Evolutionary conservation across 2,329 filamentous ascomycete genomes (phyloP), one percentile per base, ranked within the genome.

Genomic region (Conoideocrella luteorostrata): DNA sequence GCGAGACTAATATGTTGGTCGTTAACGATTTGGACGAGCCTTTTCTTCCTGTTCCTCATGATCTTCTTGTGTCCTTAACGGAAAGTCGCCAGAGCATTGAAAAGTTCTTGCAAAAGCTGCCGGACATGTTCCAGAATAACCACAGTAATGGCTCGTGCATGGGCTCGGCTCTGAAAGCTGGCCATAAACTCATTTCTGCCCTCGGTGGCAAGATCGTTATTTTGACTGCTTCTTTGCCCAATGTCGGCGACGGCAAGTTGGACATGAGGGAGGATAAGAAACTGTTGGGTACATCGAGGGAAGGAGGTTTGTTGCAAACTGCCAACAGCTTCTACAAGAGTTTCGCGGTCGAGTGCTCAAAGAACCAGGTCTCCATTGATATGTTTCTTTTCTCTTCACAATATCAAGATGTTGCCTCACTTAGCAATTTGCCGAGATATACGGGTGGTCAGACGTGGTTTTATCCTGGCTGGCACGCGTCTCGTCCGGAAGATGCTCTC

Each of bases 381-480:
- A 96, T 96, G 90, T 96, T 96, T 72, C 73, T 96, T 40, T 96
- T 95, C 69, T 93, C 88, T 4, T 90, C 88, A 13, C 87, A 93
- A 61, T 96, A 98, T 64, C 93, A 97, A 66, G 93, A 98, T 62
- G 93, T 98, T 41, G 93, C 93, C 5, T 95, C 90, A 24, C 74
- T 98, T 43, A 95, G 89, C 72, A 96, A 96, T 64, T 74, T 98
- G 39, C 93, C 93, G 37, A 77, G 93, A 55, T 98, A 97, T 62
- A 97, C 93, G 20, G 93, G 91, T 63, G 93, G 93, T 18, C 93
- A 97, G 63, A 98, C 93, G 1, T 97, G 91, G 74, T 97, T 96
- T 71, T 98, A 98, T 61, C 93, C 93, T 12, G 91, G 88, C 20
- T 98, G 93, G 90, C 95, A 95, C 57, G 93, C 91, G 15, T 90